Evolutionary conservation across 345 rosid species (phyloP), one percentile per base, ranked within the genome.

Genomic region (Physaria fendleri): DNA sequence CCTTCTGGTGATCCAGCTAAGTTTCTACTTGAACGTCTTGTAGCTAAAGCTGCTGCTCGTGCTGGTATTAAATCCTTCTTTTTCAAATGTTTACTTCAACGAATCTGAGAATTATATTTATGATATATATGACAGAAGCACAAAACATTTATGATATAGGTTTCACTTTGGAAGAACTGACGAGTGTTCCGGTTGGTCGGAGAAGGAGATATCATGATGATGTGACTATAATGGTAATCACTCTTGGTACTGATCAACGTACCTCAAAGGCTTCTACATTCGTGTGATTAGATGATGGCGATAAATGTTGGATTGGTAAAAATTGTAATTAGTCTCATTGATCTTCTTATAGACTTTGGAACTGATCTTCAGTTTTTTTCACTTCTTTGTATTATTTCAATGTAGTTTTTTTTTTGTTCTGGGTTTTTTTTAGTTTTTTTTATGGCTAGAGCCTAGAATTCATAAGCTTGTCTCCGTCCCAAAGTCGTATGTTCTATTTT

Each of bases 191-290:
- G n/a, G 88, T 89, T 16, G 99, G 99, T 38, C 66, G 94, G 83
- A 83, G 87, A 73, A 75, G 95, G 80, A 89, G 91, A 68, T 93
- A 93, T 69, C 99, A 89, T 20, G 99, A 93, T 25, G 99, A 93
- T 69, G 88, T 93, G 34, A 89, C 99, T 32, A 83, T 89, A 8
- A 80, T 93, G 15, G 88, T 93, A 56, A 77, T 93, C 68, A 81
- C 87, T 34, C 90, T 89, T 4, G 95, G 99, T 62, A 71, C 83
- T 0, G 82, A 85, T 64, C 89, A 87, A 53, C 88, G 99, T 46
- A 83, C 94, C 3, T 66, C 87, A 12, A 89, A 83, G 78, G 99
- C 99, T 51, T 93, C 99, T 17, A 93, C 90, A 8, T 78, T 70
- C 47, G 68, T 63, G 3, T 70, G 65, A 63, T 37, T 30, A 15